Conservation (phyloP, 768 basidiomycete species). For the Tulasnella sp. region DNA sequence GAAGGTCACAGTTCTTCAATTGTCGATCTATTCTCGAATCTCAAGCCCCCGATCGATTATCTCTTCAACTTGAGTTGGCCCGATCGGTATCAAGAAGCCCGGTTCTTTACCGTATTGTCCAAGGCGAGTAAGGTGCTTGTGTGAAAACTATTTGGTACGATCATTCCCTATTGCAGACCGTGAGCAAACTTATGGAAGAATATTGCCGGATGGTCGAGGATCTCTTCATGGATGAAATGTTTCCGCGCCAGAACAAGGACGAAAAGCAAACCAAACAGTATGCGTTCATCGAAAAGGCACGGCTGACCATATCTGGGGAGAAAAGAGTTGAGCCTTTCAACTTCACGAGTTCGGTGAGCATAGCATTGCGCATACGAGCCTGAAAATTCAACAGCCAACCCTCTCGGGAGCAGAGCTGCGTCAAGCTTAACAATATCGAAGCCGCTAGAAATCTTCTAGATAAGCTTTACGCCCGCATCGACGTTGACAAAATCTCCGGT, state of each 20-base stretch:
- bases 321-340: constrained; percentile 94
- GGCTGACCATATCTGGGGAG: constrained; percentile 73
- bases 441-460: constrained; percentile 86
- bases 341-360: constrained; percentile 64
- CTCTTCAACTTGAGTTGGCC: constrained; percentile 88
- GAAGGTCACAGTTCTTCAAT: constrained; percentile 94
- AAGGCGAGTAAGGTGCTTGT: constrained; percentile 51
- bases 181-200: constrained; percentile 86
- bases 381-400: too few relatives aligned
- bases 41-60: constrained; percentile 85
- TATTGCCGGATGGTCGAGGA: constrained; percentile 85
- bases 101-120: constrained; percentile 83
- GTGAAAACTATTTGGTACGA: neutral
- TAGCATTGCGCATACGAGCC: too few relatives aligned
- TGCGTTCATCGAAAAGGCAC: constrained; percentile 83
- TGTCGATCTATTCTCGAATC: constrained; percentile 90
- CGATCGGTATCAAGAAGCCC: constrained; percentile 80
- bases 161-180: constrained; percentile 51
- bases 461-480: constrained; percentile 88
- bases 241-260: constrained; percentile 65
- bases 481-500: constrained; percentile 79
- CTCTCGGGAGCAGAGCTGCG: constrained; percentile 59
- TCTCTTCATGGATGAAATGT: constrained; percentile 94
- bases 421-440: constrained; percentile 97
- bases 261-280: constrained; percentile 74